These are phyloP conservation scores for Leptodontidium sp. DNA, from an alignment of 2,329 filamentous ascomycete genomes.

Conservation along the genomic window DNA sequence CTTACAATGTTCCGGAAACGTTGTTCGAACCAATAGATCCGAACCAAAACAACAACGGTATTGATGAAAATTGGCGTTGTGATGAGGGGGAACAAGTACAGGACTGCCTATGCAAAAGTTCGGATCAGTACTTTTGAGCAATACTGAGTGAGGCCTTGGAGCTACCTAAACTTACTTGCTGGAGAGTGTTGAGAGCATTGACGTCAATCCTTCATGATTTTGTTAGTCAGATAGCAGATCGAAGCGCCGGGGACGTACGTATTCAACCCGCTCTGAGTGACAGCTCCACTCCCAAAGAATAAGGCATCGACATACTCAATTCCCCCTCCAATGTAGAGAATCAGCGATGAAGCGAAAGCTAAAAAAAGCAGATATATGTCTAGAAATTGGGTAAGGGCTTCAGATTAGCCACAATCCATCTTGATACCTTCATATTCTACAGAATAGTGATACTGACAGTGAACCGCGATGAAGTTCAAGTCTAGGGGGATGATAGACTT, in stretches of 20 bases:
- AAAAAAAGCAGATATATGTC: slow-evolving; percentile 80
- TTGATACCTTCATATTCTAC: neutral
- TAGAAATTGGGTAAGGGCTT: neutral
- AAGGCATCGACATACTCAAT: slow-evolving; percentile 86
- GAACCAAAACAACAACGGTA: slow-evolving; percentile 86
- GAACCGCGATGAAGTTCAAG: slow-evolving; percentile 83
- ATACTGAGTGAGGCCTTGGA: slow-evolving; percentile 68
- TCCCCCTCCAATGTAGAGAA: slow-evolving; percentile 73
- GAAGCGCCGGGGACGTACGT: slow-evolving; percentile 51
- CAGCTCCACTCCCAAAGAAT: slow-evolving; percentile 86
- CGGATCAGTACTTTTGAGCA: slow-evolving; percentile 59
- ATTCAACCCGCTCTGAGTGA: slow-evolving; percentile 94
- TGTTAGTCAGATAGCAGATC: neutral
- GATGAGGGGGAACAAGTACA: slow-evolving; percentile 76
- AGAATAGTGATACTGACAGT: slow-evolving; percentile 65
- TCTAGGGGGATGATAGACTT: slow-evolving; percentile 48
- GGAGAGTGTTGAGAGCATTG: slow-evolving; percentile 73
- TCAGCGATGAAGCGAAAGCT: slow-evolving; percentile 73
- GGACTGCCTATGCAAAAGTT: slow-evolving; percentile 72
- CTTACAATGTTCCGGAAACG: slow-evolving; percentile 85
- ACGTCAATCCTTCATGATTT: slow-evolving; percentile 56
- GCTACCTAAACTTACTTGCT: slow-evolving; percentile 75
- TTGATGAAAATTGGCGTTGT: slow-evolving; percentile 87
- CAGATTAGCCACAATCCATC: neutral
- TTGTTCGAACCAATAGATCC: slow-evolving; percentile 98